Evolutionary conservation across 2,329 filamentous ascomycete species (phyloP), one percentile per base, ranked within the genome.

Genomic region (Pseudocercospora eumusae): DNA sequence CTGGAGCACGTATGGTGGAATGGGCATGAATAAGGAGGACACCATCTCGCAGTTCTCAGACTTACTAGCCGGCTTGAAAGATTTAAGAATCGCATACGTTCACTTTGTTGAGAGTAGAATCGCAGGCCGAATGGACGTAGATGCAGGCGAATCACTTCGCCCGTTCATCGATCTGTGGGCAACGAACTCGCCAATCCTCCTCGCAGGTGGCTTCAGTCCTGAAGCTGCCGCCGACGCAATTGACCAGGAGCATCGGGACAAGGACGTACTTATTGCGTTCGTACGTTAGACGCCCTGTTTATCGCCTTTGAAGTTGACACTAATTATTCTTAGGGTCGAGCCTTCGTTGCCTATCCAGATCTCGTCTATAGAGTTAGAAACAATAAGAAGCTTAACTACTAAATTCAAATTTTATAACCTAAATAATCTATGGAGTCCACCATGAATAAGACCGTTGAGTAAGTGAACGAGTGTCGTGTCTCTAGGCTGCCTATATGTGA

Each of bases 11-110:
- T 88, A 85, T 74, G 84, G 88, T 61, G 82, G 81, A 15, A 86
- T 89, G 86, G 76, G 77, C 36, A 88, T 89, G 84, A 63, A 71
- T 0, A 52, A 52, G 15, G 47, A 31, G 15, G 79, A 90, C 49
- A 86, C 86, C 0, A 68, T 84, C 6, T 56, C 85, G 0, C 86
- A 90, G 62, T 90, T 88, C 68, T 75, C 75, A 0, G 78, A 89
- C 67, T 70, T 88, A 15, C 78, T 85, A 31, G 65, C 74, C 23
- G 78, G 82, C 53, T 74, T 85, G 2, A 80, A 78, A 40, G 72
- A 76, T 15, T 71, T 86, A 0, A 76, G 81, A 1, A 74, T 90
- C 6, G 81, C 86, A 0, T 89, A 85, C 66, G 70, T 87, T 1
- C 85, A 88, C 69, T 61, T 88, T 0, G 75, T 89, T 4, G 85